phyloP scores from a whole-genome alignment of 352 stramenopile species.

The Phytophthora uliginosa region DNA sequence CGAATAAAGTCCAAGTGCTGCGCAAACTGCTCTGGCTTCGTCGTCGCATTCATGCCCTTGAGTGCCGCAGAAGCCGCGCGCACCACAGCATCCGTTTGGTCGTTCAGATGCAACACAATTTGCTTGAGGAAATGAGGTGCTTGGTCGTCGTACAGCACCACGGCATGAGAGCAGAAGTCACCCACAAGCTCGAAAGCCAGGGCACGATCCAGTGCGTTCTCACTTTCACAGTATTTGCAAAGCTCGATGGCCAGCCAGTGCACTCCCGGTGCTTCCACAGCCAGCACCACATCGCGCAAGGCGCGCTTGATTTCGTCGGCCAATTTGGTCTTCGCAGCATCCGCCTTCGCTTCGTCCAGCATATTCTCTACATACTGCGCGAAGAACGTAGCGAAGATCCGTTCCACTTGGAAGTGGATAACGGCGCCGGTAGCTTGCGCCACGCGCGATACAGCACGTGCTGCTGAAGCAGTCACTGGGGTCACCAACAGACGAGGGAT shows the following conservation, averaged over 20 bases:
- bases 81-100: constrained; percentile 92
- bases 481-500: constrained; percentile 96
- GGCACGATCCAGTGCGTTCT: constrained; percentile 87
- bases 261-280: constrained; percentile 91
- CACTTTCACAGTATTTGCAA: constrained; percentile 95
- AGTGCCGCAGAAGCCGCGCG: constrained; percentile 92
- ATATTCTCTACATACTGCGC: constrained; percentile 68
- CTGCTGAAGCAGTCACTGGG: constrained; percentile 92
- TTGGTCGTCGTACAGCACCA: constrained; percentile 94
- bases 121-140: constrained; percentile 97
- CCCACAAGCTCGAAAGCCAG: constrained; percentile 94
- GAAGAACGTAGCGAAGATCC: constrained; percentile 93
- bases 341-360: constrained; percentile 28
- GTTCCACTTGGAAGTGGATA: constrained; percentile 97
- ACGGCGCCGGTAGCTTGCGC: constrained; percentile 94
- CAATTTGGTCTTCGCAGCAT: constrained; percentile 45
- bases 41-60: constrained; percentile 91
- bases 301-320: constrained; percentile 76
- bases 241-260: constrained; percentile 97
- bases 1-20: constrained; percentile 98
- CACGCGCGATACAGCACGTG: constrained; percentile 94
- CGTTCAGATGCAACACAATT: constrained; percentile 97
- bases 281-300: constrained; percentile 82
- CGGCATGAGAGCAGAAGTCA: constrained; percentile 90
- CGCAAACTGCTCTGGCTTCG: constrained; percentile 94